Percentiles rank a stretch among this genome's conserved stretches.
Conservation (phyloP, 73 alveolate genomes). For the Stentor coeruleus region DNA sequence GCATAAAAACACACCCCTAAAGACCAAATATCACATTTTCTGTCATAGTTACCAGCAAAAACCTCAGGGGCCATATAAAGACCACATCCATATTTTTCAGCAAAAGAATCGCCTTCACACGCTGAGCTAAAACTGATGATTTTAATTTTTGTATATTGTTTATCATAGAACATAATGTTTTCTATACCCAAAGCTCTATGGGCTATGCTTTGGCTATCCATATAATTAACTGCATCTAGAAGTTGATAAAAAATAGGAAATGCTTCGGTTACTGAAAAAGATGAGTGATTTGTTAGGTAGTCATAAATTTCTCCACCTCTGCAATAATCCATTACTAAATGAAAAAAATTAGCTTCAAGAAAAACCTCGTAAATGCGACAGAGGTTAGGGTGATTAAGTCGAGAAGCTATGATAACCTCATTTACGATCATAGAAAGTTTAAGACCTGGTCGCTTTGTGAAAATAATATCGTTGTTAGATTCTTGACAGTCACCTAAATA, state of each 20-base stretch:
- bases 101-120: neutral
- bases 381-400: conserved; percentile 13
- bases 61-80: conserved; percentile 32
- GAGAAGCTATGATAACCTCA: neutral
- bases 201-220: conserved; percentile 1
- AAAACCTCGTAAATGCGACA: neutral
- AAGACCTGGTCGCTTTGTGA: neutral
- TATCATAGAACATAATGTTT: conserved; percentile 14
- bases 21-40: conserved; percentile 19
- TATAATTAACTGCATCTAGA: conserved; percentile 17
- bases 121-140: neutral
- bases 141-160: neutral
- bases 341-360: conserved; percentile 1
- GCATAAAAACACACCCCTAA: conserved; percentile 20
- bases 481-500: neutral
- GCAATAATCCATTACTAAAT: neutral
- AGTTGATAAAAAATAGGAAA: neutral
- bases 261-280: neutral
- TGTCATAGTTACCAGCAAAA: conserved; percentile 7
- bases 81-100: conserved; percentile 15
- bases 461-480: neutral
- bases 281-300: neutral
- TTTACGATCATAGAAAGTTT: neutral
- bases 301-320: conserved; percentile 23
- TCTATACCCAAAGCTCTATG: conserved; percentile 19